These are phyloP conservation scores for Daucus carota DNA, from an alignment of 129 eudicot genomes.

Conservation along the genomic window DH1_v3.0 NC_030386.2:33270501-33271000, in stretches of 20 bases:
- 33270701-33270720: neutral
- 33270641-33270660: neutral
- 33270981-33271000: too few relatives aligned
- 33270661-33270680: neutral
- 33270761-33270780: constrained; percentile 71
- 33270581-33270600: constrained; percentile 92
- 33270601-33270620: constrained; percentile 39
- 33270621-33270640: neutral
- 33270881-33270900: neutral
- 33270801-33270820: constrained; percentile 16
- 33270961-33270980: neutral
- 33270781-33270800: constrained; percentile 84
- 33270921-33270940: neutral
- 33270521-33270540: constrained; percentile 78
- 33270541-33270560: constrained; percentile 43
- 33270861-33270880: neutral
- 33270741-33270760: constrained; percentile 60
- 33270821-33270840: neutral
- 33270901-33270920: neutral
- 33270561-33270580: constrained; percentile 50
- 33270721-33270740: constrained; percentile 53
- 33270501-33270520: constrained; percentile 79
- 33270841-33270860: neutral
- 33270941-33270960: neutral
- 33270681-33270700: neutral